A percentile compares a stretch with the other conserved stretches of the same genome.
phyloP scores from a whole-genome alignment of 176 grass and related monocot species.

The Poa annua region DNA sequence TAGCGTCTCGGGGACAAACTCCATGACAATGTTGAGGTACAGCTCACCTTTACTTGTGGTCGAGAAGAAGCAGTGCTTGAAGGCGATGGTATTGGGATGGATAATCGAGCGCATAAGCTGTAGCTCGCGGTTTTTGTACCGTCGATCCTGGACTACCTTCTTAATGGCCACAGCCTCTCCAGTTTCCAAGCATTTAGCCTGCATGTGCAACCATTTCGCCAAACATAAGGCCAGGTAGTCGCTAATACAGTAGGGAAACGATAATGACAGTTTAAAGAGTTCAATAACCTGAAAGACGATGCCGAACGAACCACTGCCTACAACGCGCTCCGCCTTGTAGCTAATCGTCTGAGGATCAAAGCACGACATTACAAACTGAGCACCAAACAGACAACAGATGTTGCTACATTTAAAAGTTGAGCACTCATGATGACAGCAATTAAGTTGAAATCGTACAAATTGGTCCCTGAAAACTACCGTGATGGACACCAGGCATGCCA shows the following conservation, averaged over 20 bases:
- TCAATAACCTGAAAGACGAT: constrained; percentile 46
- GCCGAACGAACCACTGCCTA: constrained; percentile 46
- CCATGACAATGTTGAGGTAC: constrained; percentile 73
- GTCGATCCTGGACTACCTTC: constrained; percentile 68
- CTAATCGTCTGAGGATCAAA: constrained; percentile 46
- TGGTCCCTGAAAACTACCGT: neutral
- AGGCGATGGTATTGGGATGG: constrained; percentile 58
- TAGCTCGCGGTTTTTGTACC: constrained; percentile 74
- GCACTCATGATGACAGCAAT: neutral
- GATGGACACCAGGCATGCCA: neutral
- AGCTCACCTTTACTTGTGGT: constrained; percentile 66
- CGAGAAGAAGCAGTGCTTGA: constrained; percentile 77
- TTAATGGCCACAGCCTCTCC: constrained; percentile 73
- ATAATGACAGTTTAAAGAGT: neutral
- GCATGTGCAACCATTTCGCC: neutral
- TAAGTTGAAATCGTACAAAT: neutral
- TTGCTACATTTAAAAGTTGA: constrained; percentile 3
- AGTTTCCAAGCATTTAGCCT: constrained; percentile 78
- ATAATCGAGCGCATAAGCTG: constrained; percentile 70
- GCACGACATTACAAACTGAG: constrained; percentile 4
- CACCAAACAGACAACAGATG: neutral
- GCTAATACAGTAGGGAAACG: neutral
- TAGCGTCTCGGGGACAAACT: constrained; percentile 67
- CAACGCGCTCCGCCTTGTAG: constrained; percentile 46
- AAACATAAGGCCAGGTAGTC: neutral